Percentiles rank a stretch among this genome's conserved stretches.
These are phyloP conservation scores for Puccinellia tenuiflora DNA, from an alignment of 176 grass and related monocot genomes.

Conservation along the genomic window DNA sequence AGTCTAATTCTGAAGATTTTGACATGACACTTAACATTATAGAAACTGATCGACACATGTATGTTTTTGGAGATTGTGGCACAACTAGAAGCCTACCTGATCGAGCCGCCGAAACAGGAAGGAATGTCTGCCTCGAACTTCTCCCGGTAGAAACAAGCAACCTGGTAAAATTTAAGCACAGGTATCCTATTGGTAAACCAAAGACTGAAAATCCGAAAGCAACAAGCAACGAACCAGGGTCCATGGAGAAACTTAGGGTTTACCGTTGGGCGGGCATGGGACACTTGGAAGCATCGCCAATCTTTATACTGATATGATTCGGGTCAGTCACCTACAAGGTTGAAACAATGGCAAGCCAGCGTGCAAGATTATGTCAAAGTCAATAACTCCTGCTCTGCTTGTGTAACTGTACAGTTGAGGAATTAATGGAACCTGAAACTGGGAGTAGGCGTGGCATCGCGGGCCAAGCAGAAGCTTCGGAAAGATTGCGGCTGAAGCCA, in stretches of 20 bases:
- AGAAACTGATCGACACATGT: not conserved
- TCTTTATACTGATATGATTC: not conserved
- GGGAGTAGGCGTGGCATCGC: conserved; percentile 5
- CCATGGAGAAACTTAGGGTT: not conserved
- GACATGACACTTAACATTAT: not conserved
- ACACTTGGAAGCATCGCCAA: not conserved
- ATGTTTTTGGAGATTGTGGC: not conserved
- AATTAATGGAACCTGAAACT: not conserved
- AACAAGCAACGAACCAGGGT: not conserved
- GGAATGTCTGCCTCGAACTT: conserved; percentile 6
- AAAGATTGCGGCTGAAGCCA: conserved; percentile 34
- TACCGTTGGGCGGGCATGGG: not conserved
- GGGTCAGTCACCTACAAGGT: not conserved
- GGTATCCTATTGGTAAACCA: too few relatives aligned
- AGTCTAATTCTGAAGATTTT: not conserved
- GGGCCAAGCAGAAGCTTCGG: conserved; percentile 15
- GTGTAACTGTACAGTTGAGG: not conserved
- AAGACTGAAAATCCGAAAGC: not conserved
- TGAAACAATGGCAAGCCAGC: not conserved
- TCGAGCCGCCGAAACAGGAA: conserved; percentile 23
- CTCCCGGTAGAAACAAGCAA: conserved; percentile 23
- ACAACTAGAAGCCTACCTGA: conserved; percentile 23
- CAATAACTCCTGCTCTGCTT: not conserved
- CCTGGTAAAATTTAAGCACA: conserved; percentile 11
- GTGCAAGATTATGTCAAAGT: not conserved